Evolutionary conservation across 2,329 filamentous ascomycete species (phyloP), one percentile per base, ranked within the genome.

Genomic region (Aspergillus pseudoviridinutans): DNA sequence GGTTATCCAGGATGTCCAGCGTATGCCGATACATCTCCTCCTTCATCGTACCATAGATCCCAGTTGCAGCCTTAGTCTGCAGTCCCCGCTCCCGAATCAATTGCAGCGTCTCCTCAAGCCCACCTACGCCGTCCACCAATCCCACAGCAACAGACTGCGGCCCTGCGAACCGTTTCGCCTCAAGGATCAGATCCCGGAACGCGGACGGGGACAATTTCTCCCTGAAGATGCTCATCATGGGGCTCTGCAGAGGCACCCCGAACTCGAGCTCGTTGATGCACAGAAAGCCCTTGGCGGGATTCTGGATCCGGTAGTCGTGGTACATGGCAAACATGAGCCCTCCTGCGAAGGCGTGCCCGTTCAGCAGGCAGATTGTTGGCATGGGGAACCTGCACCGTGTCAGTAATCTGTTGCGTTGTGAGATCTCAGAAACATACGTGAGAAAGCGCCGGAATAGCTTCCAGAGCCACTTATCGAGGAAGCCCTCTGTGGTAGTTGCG

Each of bases 261-360:
- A 94, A 88, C 63, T 92, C 86, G 14, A 94, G 80, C 76, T 94
- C 90, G 73, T 93, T 93, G 64, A 94, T 77, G 74, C 90, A 93
- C 42, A 90, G 73, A 74, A 85, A 92, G n/a, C 90, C 91, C 22
- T 82, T 80, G 1, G 80, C 68, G 0, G 87, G 83, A 68, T 88
- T 88, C 78, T 90, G 89, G 64, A 94, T 80, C 28, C 91, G 84
- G 77, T 94, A 94, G 76, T 93, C 90, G 74, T 92, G 89, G 75
- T 89, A 85, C 83, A 91, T 90, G 58, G 89, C 84, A 9, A 89
- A 78, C 87, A 94, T 92, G 59, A 92, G 79, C n/a, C 89, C 90
- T 49, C 85, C 90, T 5, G 90, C 91, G 71, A 92, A 94, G 55
- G 87, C 85, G 73, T 95, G 91, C 24, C 90, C 90, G 66, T 91